Evolutionary conservation across 2,329 filamentous ascomycete species (phyloP).

Genomic region (Hypoxylon sp.): DNA sequence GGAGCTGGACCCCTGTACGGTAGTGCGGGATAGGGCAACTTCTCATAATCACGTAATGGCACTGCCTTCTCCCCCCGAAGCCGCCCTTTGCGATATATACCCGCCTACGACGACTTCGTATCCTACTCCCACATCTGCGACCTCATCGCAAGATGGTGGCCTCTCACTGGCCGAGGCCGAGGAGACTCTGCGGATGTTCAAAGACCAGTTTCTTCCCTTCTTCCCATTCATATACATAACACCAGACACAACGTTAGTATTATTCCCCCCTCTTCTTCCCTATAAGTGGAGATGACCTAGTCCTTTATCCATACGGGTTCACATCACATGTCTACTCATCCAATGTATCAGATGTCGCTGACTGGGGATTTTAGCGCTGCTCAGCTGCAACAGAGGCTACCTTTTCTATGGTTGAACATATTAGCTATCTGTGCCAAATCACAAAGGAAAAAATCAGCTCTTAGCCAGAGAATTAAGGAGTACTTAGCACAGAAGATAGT

Average conservation of each 20-base stretch:
- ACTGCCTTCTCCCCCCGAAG: constrained; percentile 24
- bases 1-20: constrained; percentile 28
- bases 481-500: constrained; percentile 64
- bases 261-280: neutral
- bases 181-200: constrained; percentile 48
- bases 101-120: constrained; percentile 35
- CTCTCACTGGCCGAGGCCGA: constrained; percentile 48
- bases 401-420: constrained; percentile 67
- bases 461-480: constrained; percentile 60
- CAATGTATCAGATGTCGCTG: constrained; percentile 28
- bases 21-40: constrained; percentile 13
- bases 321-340: neutral
- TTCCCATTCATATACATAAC: constrained; percentile 53
- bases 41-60: constrained; percentile 22
- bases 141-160: constrained; percentile 35
- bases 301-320: neutral
- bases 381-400: constrained; percentile 46
- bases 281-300: neutral
- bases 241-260: constrained; percentile 43
- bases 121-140: constrained; percentile 41
- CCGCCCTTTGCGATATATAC: constrained; percentile 33
- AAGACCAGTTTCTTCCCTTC: constrained; percentile 45
- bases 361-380: constrained; percentile 43
- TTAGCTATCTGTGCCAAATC: constrained; percentile 63
- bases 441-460: constrained; percentile 56